Conservation (phyloP, 2,329 filamentous ascomycete species). For the Thielaviopsis ethacetica region DNA sequence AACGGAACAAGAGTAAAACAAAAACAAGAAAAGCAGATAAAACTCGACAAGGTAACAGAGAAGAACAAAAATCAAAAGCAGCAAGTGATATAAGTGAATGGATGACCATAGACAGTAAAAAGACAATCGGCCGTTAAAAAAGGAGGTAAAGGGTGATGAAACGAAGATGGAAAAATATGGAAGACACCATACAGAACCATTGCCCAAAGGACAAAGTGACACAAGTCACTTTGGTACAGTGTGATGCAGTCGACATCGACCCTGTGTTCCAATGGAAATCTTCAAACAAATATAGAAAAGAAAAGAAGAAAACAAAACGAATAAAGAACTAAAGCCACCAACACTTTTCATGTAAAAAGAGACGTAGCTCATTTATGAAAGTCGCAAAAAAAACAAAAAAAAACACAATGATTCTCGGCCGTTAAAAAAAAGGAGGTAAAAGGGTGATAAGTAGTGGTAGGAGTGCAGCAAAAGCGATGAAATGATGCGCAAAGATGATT, state of each 20-base stretch:
- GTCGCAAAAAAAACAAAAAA: not conserved
- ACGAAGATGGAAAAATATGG: not conserved
- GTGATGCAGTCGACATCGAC: too few relatives aligned
- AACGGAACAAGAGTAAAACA: not conserved
- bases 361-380: not conserved
- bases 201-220: too few relatives aligned
- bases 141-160: conserved; percentile 1
- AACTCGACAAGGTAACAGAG: not conserved
- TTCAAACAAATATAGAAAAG: not conserved
- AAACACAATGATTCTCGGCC: not conserved
- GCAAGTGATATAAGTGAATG: conserved; percentile 11
- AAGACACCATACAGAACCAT: not conserved
- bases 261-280: not conserved
- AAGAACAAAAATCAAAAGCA: conserved; percentile 7
- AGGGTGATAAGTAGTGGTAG: not conserved
- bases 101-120: conserved; percentile 8
- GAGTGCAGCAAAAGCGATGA: not conserved
- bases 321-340: not conserved
- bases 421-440: not conserved
- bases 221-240: too few relatives aligned
- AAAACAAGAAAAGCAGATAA: not conserved
- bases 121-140: conserved; percentile 11
- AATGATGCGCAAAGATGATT: not conserved
- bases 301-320: not conserved
- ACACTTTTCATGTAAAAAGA: not conserved